Conservation (phyloP, 176 grass and related monocot genomes). For the Carex scoparia region DNA sequence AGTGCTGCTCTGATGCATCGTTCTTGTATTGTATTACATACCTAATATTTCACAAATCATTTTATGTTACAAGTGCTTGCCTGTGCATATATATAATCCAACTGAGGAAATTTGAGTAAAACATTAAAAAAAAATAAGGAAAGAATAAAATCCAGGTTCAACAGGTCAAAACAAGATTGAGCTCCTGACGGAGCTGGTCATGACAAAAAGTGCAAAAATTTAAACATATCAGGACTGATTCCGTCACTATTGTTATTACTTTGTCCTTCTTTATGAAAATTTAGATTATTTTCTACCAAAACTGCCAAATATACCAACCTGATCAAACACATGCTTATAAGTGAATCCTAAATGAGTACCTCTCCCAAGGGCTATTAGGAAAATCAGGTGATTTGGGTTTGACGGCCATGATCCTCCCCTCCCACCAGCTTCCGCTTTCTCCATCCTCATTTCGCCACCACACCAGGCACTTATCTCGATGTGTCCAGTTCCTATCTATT, state of each 20-base stretch:
- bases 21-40: slow-evolving; percentile 74
- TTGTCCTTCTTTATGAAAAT: not conserved
- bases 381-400: slow-evolving; percentile 67
- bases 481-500: slow-evolving; percentile 71
- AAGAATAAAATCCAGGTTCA: not conserved
- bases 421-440: slow-evolving; percentile 89
- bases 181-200: not conserved
- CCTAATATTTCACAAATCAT: not conserved
- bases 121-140: not conserved
- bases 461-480: slow-evolving; percentile 86
- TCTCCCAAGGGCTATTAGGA: slow-evolving; percentile 95
- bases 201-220: not conserved
- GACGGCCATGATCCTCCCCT: slow-evolving; percentile 55
- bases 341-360: slow-evolving; percentile 25
- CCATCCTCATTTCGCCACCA: slow-evolving; percentile 75
- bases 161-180: not conserved
- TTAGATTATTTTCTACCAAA: not conserved
- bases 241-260: not conserved
- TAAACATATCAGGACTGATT: not conserved
- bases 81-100: not conserved
- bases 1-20: slow-evolving; percentile 51
- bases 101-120: not conserved
- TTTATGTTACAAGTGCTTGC: not conserved
- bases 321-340: not conserved
- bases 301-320: not conserved